Percentiles rank a stretch among this genome's conserved stretches.
Conservation (phyloP, 2,329 filamentous ascomycete genomes). For the Aspergillus phoenicis region DNA sequence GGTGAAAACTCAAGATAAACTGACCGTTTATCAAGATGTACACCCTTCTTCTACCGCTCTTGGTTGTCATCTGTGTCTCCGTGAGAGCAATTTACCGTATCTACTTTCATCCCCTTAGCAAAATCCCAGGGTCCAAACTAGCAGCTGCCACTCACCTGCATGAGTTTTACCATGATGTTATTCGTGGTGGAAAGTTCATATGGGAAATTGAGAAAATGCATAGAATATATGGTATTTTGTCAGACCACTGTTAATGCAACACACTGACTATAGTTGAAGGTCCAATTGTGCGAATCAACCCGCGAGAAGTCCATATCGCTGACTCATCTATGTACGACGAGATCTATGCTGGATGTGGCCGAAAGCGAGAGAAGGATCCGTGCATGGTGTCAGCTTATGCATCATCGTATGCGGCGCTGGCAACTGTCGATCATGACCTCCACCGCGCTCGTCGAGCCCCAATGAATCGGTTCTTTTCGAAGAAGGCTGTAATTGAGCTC, state of each 20-base stretch:
- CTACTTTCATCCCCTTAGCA: conserved; percentile 32
- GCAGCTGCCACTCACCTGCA: conserved; percentile 36
- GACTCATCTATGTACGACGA: conserved; percentile 37
- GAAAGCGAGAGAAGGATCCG: conserved; percentile 26
- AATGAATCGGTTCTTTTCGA: conserved; percentile 49
- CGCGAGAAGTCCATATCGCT: conserved; percentile 38
- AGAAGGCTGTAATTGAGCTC: neutral
- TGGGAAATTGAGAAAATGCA: conserved; percentile 36
- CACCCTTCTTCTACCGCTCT: neutral
- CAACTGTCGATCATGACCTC: conserved; percentile 42
- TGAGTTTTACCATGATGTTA: conserved; percentile 39
- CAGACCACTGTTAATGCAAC: neutral
- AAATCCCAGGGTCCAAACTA: conserved; percentile 37
- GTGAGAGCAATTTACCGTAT: neutral
- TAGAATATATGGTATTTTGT: conserved; percentile 34
- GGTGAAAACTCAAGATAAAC: neutral
- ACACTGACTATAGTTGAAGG: neutral
- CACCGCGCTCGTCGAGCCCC: conserved; percentile 42
- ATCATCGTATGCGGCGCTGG: conserved; percentile 24
- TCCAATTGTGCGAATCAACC: conserved; percentile 35
- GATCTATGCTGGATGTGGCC: conserved; percentile 28
- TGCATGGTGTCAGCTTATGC: conserved; percentile 19
- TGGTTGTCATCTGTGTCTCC: neutral
- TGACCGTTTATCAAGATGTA: neutral
- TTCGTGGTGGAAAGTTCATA: conserved; percentile 33